Percentiles rank a stretch among this genome's conserved stretches.
Evolutionary conservation across 768 basidiomycete species (phyloP).

Genomic region (Mrakia gelida): DNA sequence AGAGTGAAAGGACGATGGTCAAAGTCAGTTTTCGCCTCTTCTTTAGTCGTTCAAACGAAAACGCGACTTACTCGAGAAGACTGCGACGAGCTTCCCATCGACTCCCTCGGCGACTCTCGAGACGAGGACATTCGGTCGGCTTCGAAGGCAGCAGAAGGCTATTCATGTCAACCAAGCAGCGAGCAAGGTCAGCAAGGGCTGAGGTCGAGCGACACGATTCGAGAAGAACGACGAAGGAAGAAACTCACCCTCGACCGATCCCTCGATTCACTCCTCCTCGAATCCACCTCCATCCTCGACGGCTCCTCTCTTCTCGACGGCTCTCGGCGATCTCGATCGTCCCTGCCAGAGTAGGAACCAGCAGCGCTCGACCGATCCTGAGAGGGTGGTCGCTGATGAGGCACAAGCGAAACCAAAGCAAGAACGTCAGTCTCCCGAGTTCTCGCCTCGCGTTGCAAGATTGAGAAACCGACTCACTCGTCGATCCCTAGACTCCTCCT

Average conservation of each 20-base stretch:
- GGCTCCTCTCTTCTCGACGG: neutral
- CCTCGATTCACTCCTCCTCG: neutral
- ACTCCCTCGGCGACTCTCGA: neutral
- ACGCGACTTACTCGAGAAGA: neutral
- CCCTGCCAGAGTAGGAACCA: neutral
- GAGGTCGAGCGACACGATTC: neutral
- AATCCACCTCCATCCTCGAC: neutral
- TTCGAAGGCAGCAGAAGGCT: neutral
- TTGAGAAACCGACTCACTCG: neutral
- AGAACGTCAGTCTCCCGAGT: neutral
- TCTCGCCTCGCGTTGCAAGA: neutral
- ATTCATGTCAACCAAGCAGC: too few relatives aligned
- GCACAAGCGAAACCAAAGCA: neutral
- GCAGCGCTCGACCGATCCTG: neutral
- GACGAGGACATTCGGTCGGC: neutral
- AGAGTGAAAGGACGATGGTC: neutral
- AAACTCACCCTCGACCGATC: neutral
- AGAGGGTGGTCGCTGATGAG: neutral
- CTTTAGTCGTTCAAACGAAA: neutral
- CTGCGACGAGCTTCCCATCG: neutral
- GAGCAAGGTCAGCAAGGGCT: neutral
- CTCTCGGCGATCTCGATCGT: neutral
- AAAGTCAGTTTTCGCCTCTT: neutral
- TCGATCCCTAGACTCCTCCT: neutral
- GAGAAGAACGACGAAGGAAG: neutral